Evolutionary conservation across 2,329 filamentous ascomycete genomes (phyloP).

Genomic region (Fusarium avenaceum): DNA sequence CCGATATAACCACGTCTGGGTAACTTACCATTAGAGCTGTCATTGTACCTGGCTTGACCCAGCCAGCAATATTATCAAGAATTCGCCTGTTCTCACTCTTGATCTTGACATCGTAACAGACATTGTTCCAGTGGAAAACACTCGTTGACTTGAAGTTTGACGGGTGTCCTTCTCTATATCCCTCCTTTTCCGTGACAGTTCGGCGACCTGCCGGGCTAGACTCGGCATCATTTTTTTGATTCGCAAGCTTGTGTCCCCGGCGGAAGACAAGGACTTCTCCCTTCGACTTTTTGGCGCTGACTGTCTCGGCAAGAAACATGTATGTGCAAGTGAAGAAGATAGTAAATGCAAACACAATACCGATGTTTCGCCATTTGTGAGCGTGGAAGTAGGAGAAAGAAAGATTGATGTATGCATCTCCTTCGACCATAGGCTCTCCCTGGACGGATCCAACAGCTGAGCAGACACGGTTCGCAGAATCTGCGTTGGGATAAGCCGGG

Average conservation of each 20-base stretch:
- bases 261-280: slow-evolving; percentile 83
- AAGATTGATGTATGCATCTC: slow-evolving; percentile 60
- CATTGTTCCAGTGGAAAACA: slow-evolving; percentile 87
- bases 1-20: too few relatives aligned
- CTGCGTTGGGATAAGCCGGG: slow-evolving; percentile 44
- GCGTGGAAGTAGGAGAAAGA: slow-evolving; percentile 66
- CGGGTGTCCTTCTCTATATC: slow-evolving; percentile 8
- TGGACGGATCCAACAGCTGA: slow-evolving; percentile 61
- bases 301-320: slow-evolving; percentile 74
- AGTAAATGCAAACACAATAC: slow-evolving; percentile 75
- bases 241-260: slow-evolving; percentile 74
- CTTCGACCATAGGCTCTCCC: slow-evolving; percentile 60
- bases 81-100: slow-evolving; percentile 82
- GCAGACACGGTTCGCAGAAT: slow-evolving; percentile 57
- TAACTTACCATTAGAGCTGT: slow-evolving; percentile 79
- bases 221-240: slow-evolving; percentile 72
- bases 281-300: slow-evolving; percentile 77
- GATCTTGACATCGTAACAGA: slow-evolving; percentile 83
- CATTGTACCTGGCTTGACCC: slow-evolving; percentile 92
- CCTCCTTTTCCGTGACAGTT: slow-evolving; percentile 49
- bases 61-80: slow-evolving; percentile 88
- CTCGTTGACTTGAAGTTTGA: slow-evolving; percentile 70
- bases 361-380: slow-evolving; percentile 79
- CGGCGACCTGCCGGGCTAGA: slow-evolving; percentile 60
- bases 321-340: slow-evolving; percentile 72